Percentiles rank a stretch among this genome's conserved stretches.
Conservation (phyloP, 108 stramenopile genomes). For the Fragilaria radians region DNA sequence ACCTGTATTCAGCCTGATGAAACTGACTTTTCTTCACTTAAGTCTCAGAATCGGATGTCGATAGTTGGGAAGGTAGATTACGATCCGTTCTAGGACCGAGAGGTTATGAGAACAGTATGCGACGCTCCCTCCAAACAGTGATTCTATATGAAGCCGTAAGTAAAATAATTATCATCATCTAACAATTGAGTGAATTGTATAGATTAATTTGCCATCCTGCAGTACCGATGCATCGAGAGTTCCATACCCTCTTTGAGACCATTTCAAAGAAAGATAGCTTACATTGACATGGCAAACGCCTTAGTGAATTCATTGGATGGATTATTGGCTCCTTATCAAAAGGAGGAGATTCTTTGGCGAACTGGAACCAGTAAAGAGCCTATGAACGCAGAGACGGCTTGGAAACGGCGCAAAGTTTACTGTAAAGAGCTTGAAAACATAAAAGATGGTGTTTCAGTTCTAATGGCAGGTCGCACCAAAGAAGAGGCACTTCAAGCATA, state of each 20-base stretch:
- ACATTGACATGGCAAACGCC: slow-evolving; percentile 34
- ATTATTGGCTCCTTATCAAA: slow-evolving; percentile 28
- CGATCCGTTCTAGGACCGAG: slow-evolving; percentile 16
- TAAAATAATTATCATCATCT: not conserved
- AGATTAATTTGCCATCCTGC: not conserved
- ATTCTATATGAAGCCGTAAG: slow-evolving; percentile 34
- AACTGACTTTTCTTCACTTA: too few species aligned
- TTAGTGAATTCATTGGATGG: slow-evolving; percentile 24
- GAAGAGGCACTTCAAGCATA: slow-evolving; percentile 27
- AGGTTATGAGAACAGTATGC: slow-evolving; percentile 22
- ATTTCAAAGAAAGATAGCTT: slow-evolving; percentile 52
- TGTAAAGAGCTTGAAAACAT: slow-evolving; percentile 32
- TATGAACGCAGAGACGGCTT: slow-evolving; percentile 35
- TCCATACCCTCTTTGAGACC: slow-evolving; percentile 28
- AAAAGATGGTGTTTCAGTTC: slow-evolving; percentile 15
- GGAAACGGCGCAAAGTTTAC: slow-evolving; percentile 35
- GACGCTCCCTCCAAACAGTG: slow-evolving; percentile 41
- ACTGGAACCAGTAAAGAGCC: slow-evolving; percentile 43
- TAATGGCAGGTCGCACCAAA: slow-evolving; percentile 21
- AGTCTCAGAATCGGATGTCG: too few species aligned
- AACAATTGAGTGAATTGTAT: not conserved
- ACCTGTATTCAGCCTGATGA: too few species aligned
- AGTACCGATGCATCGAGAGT: slow-evolving; percentile 19
- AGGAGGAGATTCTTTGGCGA: slow-evolving; percentile 52
- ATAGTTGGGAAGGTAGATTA: slow-evolving; percentile 6